Base-by-base conservation (phyloP, 495 filamentous ascomycete genomes). In the Astrocystis sublimbata region DNA sequence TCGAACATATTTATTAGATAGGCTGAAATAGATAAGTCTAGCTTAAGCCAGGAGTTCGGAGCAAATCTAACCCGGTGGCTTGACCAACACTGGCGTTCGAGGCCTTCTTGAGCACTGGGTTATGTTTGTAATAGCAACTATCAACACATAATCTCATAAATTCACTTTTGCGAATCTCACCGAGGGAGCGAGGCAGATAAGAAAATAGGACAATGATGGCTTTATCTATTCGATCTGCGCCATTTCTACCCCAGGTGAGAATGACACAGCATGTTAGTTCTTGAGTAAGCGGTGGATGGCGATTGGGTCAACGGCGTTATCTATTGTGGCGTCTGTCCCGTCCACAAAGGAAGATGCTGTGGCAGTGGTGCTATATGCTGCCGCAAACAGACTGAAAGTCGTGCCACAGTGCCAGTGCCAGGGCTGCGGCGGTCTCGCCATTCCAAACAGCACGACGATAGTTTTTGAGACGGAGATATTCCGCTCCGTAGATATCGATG, bases 401-500 rank as follows among this genome's bases (percentile, higher is more conserved):
- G 47, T 78, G 15, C 66, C 69, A 7, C 67, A 65, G 5, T 65
- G 65, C 19, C 67, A 65, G 5, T 65, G 65, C 19, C 70, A 68
- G 26, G 67, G 71, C 10, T 73, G 75, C 49, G 68, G 68, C 17
- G 67, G 70, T 23, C 66, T 75, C 8, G 55, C 60, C 30, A 67
- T 67, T 42, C 63, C 75, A 40, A 67, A 1, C 43, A 73, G 36
- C 23, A 70, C 33, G 53, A 71, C 61, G 65, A 36, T 77, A 9
- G 68, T 68, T 24, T 62, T 78, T 3, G 70, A 76, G 61, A 54
- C 75, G 51, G 56, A 58, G 17, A 41, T 61, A 7, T 68, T 77
- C 51, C 62, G 67, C 21, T 42, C 26, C 7, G 66, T 71, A 46
- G 4, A 43, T n/a, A 46, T 77, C 30, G 66, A 78, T 46, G 56